Base-by-base conservation (phyloP, 371 early-diverging fungal species). In the Mucor mucedo region DNA sequence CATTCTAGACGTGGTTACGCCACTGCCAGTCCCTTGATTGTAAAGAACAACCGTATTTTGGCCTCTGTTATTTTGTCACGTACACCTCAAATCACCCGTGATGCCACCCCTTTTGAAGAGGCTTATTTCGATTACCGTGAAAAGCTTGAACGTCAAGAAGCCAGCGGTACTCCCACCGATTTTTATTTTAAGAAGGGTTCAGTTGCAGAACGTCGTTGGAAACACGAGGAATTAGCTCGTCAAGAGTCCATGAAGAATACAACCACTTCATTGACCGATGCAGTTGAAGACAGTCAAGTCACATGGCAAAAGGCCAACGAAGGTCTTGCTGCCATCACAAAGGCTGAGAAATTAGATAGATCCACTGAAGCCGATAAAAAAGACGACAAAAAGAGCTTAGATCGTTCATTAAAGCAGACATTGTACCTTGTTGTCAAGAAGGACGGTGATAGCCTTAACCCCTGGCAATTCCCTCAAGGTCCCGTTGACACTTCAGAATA, bases 101-200 rank as follows among this genome's bases (percentile, higher is more conserved):
- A 85, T 59, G 76, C 84, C 40, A 80, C 87, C 4, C 79, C 83
- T 7, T 94, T 95, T 73, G 94, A 94, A 77, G 68, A 72, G 40
- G 88, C 87, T 50, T 93, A 94, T 68, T 90, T 89, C 70, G 73
- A 80, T 58, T 93, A 94, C 77, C 82, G 87, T 65, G 89, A 91
- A 68, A 83, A 83, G 63, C 76, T 90, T 16, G 88, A 88, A 55
- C 89, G 89, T 39, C 78, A 79, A 29, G 69, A 82, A 45, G 79
- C 91, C 4, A 77, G 83, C 16, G 74, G 85, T 14, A 93, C 95
- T 69, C 84, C 92, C 29, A 83, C 85, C 28, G 93, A 91, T 33
- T 93, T 95, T 67, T 95, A 92, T 74, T 93, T 95, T 75, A 95
- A 95, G 74, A 91, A 91, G 80, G 97, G 97, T 11, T 88, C 91